A percentile compares a stretch with the other conserved stretches of the same genome.
Conservation (phyloP, 1,139 yeast genomes). For the Pichia sp. region DNA sequence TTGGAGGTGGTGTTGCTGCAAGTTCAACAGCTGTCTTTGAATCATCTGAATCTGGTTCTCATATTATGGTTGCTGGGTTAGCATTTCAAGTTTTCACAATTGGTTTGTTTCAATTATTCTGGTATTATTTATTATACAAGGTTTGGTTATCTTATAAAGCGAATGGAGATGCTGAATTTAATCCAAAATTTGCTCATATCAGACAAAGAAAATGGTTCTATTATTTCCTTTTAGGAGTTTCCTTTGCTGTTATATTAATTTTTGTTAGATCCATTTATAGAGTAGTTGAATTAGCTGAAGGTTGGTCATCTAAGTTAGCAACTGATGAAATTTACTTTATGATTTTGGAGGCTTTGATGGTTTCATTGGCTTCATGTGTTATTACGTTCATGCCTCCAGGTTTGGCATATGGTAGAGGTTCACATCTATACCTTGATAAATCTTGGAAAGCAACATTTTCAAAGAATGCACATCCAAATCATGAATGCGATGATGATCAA, state of each 20-base stretch:
- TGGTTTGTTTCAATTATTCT: conserved; percentile 53
- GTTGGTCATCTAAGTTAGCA: conserved; percentile 69
- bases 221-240: conserved; percentile 46
- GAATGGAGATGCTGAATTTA: conserved; percentile 26
- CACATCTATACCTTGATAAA: conserved; percentile 21
- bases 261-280: conserved; percentile 76
- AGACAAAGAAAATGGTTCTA: conserved; percentile 38
- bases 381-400: conserved; percentile 63
- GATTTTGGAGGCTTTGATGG: conserved; percentile 72
- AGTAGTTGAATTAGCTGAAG: conserved; percentile 70
- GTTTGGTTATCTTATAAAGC: conserved; percentile 33
- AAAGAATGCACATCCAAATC: background rate
- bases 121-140: conserved; percentile 46
- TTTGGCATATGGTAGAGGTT: conserved; percentile 39
- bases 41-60: conserved; percentile 48
- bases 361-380: conserved; percentile 40
- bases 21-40: conserved; percentile 37
- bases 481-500: background rate
- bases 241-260: conserved; percentile 50
- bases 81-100: conserved; percentile 73
- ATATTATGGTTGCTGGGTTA: conserved; percentile 79
- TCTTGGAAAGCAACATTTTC: conserved; percentile 11
- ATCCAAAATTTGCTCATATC: conserved; percentile 37
- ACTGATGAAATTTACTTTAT: conserved; percentile 67
- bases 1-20: conserved; percentile 77